Evolutionary conservation across 768 basidiomycete species (phyloP), one percentile per base, ranked within the genome.

Genomic region (Pisolithus marmoratus): DNA sequence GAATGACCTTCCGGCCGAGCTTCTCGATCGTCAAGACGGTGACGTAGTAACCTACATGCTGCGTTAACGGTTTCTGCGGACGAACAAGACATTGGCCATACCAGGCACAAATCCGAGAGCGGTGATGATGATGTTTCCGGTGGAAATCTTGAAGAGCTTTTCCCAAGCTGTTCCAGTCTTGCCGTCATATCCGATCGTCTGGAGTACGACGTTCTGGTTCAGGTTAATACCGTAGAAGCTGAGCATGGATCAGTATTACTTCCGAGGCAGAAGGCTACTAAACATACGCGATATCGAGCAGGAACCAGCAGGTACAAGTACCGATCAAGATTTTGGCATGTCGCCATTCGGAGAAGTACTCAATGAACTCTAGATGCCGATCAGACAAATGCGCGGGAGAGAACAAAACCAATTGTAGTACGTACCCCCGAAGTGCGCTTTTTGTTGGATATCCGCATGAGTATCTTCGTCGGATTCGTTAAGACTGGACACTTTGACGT

Each of bases 141-240:
- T 77, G 0, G 82, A 77, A 23, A 87, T 72, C 49, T 83, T 80
- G 76, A 82, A 87, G 8, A 90, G 72, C 19, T 79, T 74, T 38
- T 83, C 65, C 84, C 83, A 85, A 7, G 81, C 69, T 1, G 79
- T 75, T 2, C 81, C 85, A 0, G 65, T 64, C 26, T 54, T 67
- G 11, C 85, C 85, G 46, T 74, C 84, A 59, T 76, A 88, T 1
- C 85, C 86, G 34, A 91, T 88, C 58, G 81, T 74, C 56, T 82
- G 70, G 8, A 91, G 76, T n/a, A 91, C 85, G 57, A 86, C 82
- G 59, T 83, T 85, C 58, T 86, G 85, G 72, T 88, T 88, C 47
- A 82, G 64, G 61, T 81, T 81, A 70, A 90, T 84, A 3, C 88
- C 87, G 65, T 88, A 88, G 67, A 87, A 87, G 0, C 83, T 84